Evolutionary conservation across 805 yeast species (phyloP), one percentile per base, ranked within the genome.

Genomic region (Barnettozyma vustinii): DNA sequence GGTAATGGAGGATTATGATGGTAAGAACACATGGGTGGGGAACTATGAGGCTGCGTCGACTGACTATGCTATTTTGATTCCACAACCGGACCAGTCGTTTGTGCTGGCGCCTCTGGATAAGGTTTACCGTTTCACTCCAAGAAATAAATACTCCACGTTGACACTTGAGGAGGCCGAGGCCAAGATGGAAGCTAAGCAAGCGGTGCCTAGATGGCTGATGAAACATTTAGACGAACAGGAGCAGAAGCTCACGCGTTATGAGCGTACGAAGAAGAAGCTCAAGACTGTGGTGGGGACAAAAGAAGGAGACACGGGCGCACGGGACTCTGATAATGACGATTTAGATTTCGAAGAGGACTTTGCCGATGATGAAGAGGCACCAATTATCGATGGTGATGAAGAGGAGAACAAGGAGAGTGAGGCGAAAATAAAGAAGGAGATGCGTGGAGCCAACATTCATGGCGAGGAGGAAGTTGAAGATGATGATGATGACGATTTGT

Each of bases 341-440:
- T 70, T 94, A 60, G 99, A 92, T 68, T 92, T 76, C 61, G 97
- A 94, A 57, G 98, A 94, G 65, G 97, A 91, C 65, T 94, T 94
- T 68, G 97, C 94, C 25, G 99, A 94, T 66, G 99, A 94, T 65
- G 99, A 94, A 70, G 99, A 92, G 65, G 98, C 98, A 1, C 99
- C 99, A 26, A 87, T 94, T 51, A 81, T 92, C 75, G 98, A 92
- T 61, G 97, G 97, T 42, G 75, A 91, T 52, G 98, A 92, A 62
- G 97, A 94, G 61, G 98, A 94, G 62, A 87, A 88, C 64, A 90
- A 86, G 64, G 86, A 89, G 53, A 86, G 90, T 45, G 97, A 94
- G 66, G 79, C 76, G 56, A 83, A 87, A 58, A 83, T 88, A 63
- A 89, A 87, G 65, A 81, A 77, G 54, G 96, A 88, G 65, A 87